phyloP scores from a whole-genome alignment of 1,139 yeast genomes.

The Zygosaccharomyces sapae region DNA sequence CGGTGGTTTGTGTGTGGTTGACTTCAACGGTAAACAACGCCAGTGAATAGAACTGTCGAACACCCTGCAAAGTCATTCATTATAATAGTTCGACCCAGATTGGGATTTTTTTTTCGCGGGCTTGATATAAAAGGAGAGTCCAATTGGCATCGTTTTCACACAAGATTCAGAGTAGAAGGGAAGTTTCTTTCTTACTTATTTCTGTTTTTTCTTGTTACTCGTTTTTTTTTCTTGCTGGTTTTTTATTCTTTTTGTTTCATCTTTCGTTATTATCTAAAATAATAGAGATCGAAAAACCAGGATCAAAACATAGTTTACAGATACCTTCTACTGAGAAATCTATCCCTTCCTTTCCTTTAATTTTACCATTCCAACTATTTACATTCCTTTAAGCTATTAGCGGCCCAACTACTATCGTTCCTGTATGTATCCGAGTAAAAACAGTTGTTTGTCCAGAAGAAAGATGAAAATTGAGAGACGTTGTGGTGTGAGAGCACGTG shows the following conservation, averaged over 20 bases:
- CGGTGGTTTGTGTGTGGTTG: background rate
- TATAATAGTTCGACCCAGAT: background rate
- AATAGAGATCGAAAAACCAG: constrained; percentile 5
- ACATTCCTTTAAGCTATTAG: constrained; percentile 19
- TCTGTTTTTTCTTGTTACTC: background rate
- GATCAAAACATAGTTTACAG: constrained; percentile 1
- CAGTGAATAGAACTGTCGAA: background rate
- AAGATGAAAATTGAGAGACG: too few species aligned
- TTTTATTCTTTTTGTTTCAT: background rate
- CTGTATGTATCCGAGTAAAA: constrained; percentile 4
- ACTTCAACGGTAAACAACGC: constrained; percentile 4
- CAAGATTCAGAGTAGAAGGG: background rate
- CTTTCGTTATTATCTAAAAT: background rate
- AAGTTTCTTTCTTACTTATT: background rate
- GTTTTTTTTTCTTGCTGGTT: constrained; percentile 2
- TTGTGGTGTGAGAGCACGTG: too few species aligned
- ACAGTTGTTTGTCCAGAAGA: too few species aligned
- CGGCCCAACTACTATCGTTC: constrained; percentile 8
- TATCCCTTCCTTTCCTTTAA: background rate
- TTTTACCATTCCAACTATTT: constrained; percentile 19
- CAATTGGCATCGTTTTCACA: constrained; percentile 2
- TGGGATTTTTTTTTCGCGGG: constrained; percentile 5
- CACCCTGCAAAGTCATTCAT: background rate
- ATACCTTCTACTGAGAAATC: background rate
- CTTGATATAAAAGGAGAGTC: constrained; percentile 6